These are phyloP conservation scores for Colletotrichum musicola DNA, from an alignment of 2,329 filamentous ascomycete species.

Conservation along the genomic window DNA sequence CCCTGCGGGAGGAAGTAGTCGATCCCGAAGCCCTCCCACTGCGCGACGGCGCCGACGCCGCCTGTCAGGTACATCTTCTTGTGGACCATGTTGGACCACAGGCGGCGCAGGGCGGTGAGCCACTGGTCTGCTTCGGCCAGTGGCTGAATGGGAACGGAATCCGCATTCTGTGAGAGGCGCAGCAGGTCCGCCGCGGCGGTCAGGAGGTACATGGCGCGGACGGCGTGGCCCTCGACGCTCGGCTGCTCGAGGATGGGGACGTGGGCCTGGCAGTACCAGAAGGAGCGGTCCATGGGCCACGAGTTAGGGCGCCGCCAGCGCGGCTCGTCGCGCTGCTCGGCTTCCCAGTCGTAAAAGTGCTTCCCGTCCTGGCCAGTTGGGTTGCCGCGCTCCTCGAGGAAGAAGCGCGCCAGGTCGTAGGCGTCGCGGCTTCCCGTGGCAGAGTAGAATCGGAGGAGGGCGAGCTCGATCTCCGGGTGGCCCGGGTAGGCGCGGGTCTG, in stretches of 20 bases:
- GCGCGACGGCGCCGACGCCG: slow-evolving; percentile 68
- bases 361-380: slow-evolving; percentile 59
- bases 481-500: slow-evolving; percentile 72
- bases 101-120: slow-evolving; percentile 54
- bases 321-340: slow-evolving; percentile 44
- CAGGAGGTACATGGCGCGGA: slow-evolving; percentile 71
- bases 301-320: slow-evolving; percentile 60
- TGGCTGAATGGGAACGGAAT: slow-evolving; percentile 33
- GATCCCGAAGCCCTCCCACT: slow-evolving; percentile 72
- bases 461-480: slow-evolving; percentile 67
- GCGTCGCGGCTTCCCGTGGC: slow-evolving; percentile 48
- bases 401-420: slow-evolving; percentile 65
- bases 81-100: slow-evolving; percentile 72
- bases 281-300: slow-evolving; percentile 55
- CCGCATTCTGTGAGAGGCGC: slow-evolving; percentile 49
- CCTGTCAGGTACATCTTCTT: slow-evolving; percentile 74
- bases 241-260: slow-evolving; percentile 65
- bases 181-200: slow-evolving; percentile 69
- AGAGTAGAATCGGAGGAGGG: slow-evolving; percentile 53
- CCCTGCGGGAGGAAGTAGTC: slow-evolving; percentile 70
- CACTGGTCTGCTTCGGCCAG: slow-evolving; percentile 47
- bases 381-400: slow-evolving; percentile 68
- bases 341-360: slow-evolving; percentile 68
- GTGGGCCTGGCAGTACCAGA: slow-evolving; percentile 70
- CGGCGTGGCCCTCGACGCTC: slow-evolving; percentile 69